Evolutionary conservation across 306 rosid species (phyloP), one percentile per base, ranked within the genome.

Genomic region (Neltuma alba): DNA sequence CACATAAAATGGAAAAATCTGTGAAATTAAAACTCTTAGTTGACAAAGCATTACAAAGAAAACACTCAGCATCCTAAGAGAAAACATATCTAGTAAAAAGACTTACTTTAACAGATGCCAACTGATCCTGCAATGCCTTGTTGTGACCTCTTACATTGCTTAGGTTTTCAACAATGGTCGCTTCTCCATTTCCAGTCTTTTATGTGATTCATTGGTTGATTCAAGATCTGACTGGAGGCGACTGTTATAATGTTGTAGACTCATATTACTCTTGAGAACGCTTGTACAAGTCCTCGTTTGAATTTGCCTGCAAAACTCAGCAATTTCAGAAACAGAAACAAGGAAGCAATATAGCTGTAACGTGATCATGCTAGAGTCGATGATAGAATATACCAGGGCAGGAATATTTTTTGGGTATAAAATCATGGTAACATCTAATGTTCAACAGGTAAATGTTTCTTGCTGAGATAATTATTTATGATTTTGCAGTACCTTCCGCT

Each of bases 261-360:
- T 89, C 83, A 91, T 90, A 75, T 95, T 95, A 95, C 88, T 95
- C 98, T 74, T 95, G 94, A 7, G 91, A 89, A 68, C 93, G 88
- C 52, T 87, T 90, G 90, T 93, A 89, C 83, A 90, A 77, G 78
- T 91, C 94, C 80, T 93, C 98, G 61, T 83, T 88, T 42, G 94
- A 86, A 77, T 85, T 86, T 70, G 92, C 94, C 99, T 95, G 85
- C 79, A 87, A 68, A 66, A 27, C 20, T 41, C 55, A 76, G 54
- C 66, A 80, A 40, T 40, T 66, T 50, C 81, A 68, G 62, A 18
- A 38, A 9, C 0, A 41, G 28, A 47, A 31, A 6, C 25, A 33
- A 42, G 25, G 47, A 75, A 74, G 58, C 20, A 70, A 27, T 54
- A 25, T 33, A 9, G 25, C 28, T 6, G 23, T 69, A 83, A 33